Percentiles rank a stretch among this genome's conserved stretches.
phyloP scores from a whole-genome alignment of 257 asterid species.

The Nicotiana undulata region DNA sequence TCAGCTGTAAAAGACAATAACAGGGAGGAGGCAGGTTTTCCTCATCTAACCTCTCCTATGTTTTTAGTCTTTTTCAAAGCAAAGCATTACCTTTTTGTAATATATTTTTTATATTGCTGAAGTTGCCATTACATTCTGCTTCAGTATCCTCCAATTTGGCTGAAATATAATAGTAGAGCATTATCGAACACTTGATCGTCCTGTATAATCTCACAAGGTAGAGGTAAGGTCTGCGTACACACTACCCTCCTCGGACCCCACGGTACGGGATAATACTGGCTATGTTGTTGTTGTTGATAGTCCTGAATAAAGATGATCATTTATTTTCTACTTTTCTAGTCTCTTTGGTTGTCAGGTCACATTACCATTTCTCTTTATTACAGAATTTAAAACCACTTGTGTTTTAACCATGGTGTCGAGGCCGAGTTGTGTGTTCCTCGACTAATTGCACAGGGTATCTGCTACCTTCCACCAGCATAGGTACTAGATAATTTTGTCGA shows the following conservation, averaged over 20 bases:
- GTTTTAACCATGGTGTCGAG: too few species aligned
- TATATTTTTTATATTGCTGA: not conserved
- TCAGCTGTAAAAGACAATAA: conserved; percentile 10
- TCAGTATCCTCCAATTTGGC: not conserved
- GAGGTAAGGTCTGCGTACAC: too few species aligned
- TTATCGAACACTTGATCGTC: not conserved
- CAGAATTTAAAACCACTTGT: too few species aligned
- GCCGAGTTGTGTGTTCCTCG: too few species aligned
- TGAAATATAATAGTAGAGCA: not conserved
- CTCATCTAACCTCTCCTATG: not conserved
- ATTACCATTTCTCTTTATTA: not conserved
- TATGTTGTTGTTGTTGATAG: not conserved
- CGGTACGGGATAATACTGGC: too few species aligned
- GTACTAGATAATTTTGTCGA: too few species aligned
- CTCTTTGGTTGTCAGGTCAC: not conserved
- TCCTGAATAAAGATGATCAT: not conserved
- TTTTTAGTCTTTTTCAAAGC: not conserved
- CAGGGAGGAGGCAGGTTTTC: conserved; percentile 5
- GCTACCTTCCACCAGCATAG: too few species aligned
- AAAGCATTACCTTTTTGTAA: not conserved
- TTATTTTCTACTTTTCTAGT: not conserved
- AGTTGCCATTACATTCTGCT: conserved; percentile 1
- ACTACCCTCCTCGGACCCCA: too few species aligned
- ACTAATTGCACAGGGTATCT: too few species aligned
- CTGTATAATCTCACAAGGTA: not conserved